Evolutionary conservation across 1,139 yeast genomes (phyloP).

Genomic region (Tardiomyces digboiensis): DNA sequence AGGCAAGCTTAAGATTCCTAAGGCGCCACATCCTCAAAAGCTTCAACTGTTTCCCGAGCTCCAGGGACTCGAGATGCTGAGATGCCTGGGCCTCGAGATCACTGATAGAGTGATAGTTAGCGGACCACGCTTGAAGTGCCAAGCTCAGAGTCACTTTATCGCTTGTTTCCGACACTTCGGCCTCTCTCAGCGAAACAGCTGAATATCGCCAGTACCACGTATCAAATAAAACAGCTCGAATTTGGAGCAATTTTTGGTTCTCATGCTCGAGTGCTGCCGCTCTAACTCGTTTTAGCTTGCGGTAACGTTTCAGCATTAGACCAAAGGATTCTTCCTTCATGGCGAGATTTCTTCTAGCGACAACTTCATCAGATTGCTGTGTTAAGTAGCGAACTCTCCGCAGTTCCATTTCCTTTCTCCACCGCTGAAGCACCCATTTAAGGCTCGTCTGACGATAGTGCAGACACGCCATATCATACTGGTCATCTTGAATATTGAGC

Average conservation of each 20-base stretch:
- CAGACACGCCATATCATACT: not conserved
- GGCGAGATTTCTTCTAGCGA: not conserved
- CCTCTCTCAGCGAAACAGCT: not conserved
- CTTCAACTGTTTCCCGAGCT: not conserved
- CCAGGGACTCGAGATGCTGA: not conserved
- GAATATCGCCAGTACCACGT: not conserved
- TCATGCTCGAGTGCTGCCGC: not conserved
- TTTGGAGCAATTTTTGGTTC: not conserved
- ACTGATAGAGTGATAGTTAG: not conserved
- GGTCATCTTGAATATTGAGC: not conserved
- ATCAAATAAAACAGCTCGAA: not conserved
- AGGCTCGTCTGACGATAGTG: not conserved
- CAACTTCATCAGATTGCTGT: not conserved
- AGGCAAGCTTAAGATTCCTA: not conserved
- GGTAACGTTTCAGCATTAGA: not conserved
- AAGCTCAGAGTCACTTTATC: not conserved
- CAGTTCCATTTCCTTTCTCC: not conserved
- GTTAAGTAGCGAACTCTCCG: not conserved
- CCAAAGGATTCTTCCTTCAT: not conserved
- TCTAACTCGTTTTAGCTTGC: not conserved
- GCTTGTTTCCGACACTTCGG: not conserved
- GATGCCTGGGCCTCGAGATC: not conserved
- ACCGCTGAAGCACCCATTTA: not conserved
- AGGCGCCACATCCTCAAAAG: not conserved
- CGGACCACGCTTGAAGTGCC: not conserved